Conservation (phyloP, 495 filamentous ascomycete species). For the Neurospora tetrasperma region DNA sequence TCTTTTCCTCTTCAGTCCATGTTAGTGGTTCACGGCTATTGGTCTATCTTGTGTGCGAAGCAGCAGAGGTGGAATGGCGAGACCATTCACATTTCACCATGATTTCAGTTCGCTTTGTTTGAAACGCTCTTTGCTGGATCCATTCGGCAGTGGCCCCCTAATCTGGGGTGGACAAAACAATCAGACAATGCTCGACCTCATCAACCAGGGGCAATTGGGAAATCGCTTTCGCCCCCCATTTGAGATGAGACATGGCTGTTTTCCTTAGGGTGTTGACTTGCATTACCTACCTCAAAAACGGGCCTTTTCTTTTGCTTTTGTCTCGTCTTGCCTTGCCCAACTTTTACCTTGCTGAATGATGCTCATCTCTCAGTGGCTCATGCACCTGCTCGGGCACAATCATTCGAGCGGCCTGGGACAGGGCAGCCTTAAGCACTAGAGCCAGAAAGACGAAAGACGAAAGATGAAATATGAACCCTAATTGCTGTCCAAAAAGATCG, state of each 20-base stretch:
- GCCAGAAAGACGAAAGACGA: background rate
- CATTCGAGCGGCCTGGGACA: background rate
- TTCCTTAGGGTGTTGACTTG: background rate
- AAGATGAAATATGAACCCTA: background rate
- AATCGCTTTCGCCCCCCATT: background rate
- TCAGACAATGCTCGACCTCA: background rate
- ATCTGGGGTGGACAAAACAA: background rate
- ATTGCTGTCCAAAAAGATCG: background rate
- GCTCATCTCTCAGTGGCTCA: background rate
- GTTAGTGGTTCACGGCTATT: background rate
- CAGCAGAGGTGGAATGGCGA: background rate
- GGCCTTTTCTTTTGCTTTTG: background rate
- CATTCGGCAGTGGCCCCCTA: background rate
- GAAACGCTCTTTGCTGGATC: background rate
- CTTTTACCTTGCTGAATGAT: background rate
- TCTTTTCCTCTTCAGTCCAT: background rate
- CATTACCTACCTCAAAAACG: background rate
- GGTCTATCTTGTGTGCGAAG: background rate
- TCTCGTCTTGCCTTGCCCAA: background rate
- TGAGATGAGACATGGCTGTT: background rate
- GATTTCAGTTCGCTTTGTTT: background rate
- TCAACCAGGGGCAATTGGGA: background rate
- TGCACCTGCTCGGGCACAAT: background rate
- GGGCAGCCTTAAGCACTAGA: background rate
- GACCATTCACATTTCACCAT: background rate